Conservation (phyloP, 495 filamentous ascomycete genomes). For the Penicillium roqueforti region DNA sequence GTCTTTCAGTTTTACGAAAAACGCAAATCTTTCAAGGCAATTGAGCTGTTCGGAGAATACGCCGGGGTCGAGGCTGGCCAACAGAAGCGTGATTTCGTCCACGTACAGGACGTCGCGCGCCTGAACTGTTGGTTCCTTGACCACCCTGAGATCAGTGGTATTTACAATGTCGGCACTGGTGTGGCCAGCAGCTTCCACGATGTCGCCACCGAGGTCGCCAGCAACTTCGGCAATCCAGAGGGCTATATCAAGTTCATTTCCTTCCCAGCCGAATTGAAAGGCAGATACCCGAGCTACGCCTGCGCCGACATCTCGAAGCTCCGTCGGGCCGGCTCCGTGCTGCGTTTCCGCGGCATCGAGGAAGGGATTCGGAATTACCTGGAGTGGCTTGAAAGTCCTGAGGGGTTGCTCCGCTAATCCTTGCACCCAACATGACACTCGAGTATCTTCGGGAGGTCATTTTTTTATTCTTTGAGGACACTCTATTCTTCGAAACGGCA, state of each 20-base stretch:
- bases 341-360: constrained; percentile 1
- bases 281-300: neutral
- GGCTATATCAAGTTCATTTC: neutral
- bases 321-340: neutral
- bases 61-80: constrained; percentile 2
- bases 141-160: constrained; percentile 3
- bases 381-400: constrained; percentile 1
- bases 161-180: constrained; percentile 7
- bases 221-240: neutral
- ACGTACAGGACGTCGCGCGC: constrained; percentile 6
- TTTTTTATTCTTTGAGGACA: neutral
- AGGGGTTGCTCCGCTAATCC: neutral
- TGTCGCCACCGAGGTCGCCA: neutral
- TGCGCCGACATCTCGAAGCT: constrained; percentile 6
- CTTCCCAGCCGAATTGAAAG: neutral
- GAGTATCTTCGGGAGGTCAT: neutral
- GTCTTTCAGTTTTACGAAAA: constrained; percentile 1
- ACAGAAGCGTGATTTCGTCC: constrained; percentile 6
- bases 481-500: neutral
- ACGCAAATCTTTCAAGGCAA: constrained; percentile 1
- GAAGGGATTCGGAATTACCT: constrained; percentile 1
- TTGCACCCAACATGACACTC: neutral
- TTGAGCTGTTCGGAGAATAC: constrained; percentile 3
- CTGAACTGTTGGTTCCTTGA: constrained; percentile 9
- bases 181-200: neutral